Base-by-base conservation (phyloP, 441 rosid species). In the Raphanus hybrid region DNA sequence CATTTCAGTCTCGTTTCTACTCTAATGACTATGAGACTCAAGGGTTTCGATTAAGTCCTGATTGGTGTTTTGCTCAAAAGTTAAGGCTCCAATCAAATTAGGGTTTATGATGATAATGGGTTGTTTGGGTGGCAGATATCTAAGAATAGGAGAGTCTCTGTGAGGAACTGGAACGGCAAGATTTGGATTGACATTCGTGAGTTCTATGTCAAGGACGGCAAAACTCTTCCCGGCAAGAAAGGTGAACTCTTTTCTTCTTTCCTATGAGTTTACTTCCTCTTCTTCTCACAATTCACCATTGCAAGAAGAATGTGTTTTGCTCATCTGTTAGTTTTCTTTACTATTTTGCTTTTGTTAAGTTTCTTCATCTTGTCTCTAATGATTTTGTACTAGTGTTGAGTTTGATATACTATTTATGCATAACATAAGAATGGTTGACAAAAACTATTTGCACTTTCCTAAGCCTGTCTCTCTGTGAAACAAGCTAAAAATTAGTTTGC, bases 131-230 rank as follows among this genome's bases (percentile, higher is more conserved):
- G 71, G 29, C 82, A 94, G 98, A 82, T 95, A 71, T 90, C 98
- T 45, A 93, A 86, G 89, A 95, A 87, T 58, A 82, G 97, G 85
- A 90, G 92, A 80, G 93, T 95, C 37, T 73, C 92, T 8, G 98
- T 95, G 77, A 83, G 97, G 90, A 87, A 83, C 71, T 95, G 94
- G 96, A 86, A 90, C 63, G 98, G 97, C 8, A 86, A 70, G 74
- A 83, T 90, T 20, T 88, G 92, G 88, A 85, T 96, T 35, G 97
- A 96, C 71, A 91, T 96, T 78, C 97, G 98, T 71, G 99, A 95
- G 86, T 93, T 96, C 72, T 95, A 89, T 75, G 15, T 61, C 34
- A 29, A 29, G 34, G 34, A 29, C 34, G 34, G 34, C 5, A 29
- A 29, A 29, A 29, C 34, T 29, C 5, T 29, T 4, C 34, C 34